A percentile compares a stretch with the other conserved stretches of the same genome.
phyloP scores from a whole-genome alignment of 2,329 filamentous ascomycete genomes.

The Fusarium keratoplasticum region DNA sequence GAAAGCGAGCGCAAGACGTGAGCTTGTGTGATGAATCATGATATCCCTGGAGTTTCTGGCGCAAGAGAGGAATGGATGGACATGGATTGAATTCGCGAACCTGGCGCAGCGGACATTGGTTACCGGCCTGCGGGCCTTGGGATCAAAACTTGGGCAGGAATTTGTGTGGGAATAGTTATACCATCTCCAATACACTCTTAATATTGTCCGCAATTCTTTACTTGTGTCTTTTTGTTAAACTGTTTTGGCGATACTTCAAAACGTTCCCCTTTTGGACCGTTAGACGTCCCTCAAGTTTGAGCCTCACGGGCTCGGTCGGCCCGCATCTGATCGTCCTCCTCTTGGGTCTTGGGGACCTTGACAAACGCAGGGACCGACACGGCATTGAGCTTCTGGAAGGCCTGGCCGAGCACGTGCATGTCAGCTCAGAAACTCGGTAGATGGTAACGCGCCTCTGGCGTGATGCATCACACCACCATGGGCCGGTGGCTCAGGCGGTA shows the following conservation, averaged over 20 bases:
- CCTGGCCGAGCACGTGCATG: slow-evolving; percentile 15
- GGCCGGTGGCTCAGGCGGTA: slow-evolving; percentile 38
- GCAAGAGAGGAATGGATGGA: slow-evolving; percentile 27
- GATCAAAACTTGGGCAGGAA: slow-evolving; percentile 28
- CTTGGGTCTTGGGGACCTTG: slow-evolving; percentile 12
- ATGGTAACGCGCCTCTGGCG: slow-evolving; percentile 23
- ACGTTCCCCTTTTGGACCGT: background rate
- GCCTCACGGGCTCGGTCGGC: slow-evolving; percentile 12
- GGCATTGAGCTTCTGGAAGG: slow-evolving; percentile 26
- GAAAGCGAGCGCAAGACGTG: slow-evolving; percentile 20
- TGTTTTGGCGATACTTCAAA: background rate
- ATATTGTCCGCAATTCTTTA: slow-evolving; percentile 15
- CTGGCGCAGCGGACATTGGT: slow-evolving; percentile 33
- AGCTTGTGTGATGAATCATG: slow-evolving; percentile 43
- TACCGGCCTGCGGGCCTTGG: slow-evolving; percentile 23
- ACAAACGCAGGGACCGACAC: slow-evolving; percentile 21
- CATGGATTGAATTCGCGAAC: slow-evolving; percentile 16
- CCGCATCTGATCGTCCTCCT: slow-evolving; percentile 16
- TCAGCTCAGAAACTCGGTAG: slow-evolving; percentile 31
- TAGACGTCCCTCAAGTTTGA: background rate
- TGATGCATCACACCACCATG: slow-evolving; percentile 42
- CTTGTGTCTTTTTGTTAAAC: too few relatives aligned
- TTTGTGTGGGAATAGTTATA: slow-evolving; percentile 34
- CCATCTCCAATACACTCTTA: slow-evolving; percentile 42
- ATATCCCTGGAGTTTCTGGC: slow-evolving; percentile 43